Evolutionary conservation across 345 rosid species (phyloP).

Genomic region (Excoecaria cochinchinensis): DNA sequence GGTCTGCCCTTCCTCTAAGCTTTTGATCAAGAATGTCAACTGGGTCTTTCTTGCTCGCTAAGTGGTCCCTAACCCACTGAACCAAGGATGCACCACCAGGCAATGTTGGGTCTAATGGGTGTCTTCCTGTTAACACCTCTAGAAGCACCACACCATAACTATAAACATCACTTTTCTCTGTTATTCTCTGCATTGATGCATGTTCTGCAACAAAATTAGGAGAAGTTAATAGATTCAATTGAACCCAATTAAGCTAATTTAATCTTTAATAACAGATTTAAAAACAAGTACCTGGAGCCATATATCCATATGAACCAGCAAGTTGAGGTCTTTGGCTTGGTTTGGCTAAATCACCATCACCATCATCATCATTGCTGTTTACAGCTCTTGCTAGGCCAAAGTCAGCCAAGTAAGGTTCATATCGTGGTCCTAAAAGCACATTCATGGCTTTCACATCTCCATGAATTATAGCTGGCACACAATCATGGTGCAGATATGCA

Average conservation of each 20-base stretch:
- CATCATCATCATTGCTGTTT: conserved; percentile 22
- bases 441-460: conserved; percentile 97
- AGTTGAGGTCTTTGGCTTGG: conserved; percentile 61
- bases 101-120: conserved; percentile 85
- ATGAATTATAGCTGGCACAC: conserved; percentile 79
- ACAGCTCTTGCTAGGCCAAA: conserved; percentile 77
- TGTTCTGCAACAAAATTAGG: conserved; percentile 48
- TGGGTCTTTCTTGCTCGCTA: conserved; percentile 59
- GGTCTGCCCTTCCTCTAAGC: conserved; percentile 75
- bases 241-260: not conserved
- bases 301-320: conserved; percentile 95
- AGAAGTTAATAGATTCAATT: not conserved
- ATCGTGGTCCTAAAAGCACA: conserved; percentile 65
- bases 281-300: conserved; percentile 80
- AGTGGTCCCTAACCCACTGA: conserved; percentile 85
- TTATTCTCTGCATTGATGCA: conserved; percentile 71
- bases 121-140: conserved; percentile 87
- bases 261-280: not conserved
- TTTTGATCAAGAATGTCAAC: conserved; percentile 67
- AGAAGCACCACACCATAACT: conserved; percentile 79
- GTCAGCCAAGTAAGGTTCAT: conserved; percentile 81
- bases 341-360: conserved; percentile 37
- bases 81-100: conserved; percentile 78
- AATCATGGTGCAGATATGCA: conserved; percentile 90
- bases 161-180: conserved; percentile 89